A percentile compares a stretch with the other conserved stretches of the same genome.
Conservation (phyloP, 208 protist genomes). For the Willaertia magna region DNA sequence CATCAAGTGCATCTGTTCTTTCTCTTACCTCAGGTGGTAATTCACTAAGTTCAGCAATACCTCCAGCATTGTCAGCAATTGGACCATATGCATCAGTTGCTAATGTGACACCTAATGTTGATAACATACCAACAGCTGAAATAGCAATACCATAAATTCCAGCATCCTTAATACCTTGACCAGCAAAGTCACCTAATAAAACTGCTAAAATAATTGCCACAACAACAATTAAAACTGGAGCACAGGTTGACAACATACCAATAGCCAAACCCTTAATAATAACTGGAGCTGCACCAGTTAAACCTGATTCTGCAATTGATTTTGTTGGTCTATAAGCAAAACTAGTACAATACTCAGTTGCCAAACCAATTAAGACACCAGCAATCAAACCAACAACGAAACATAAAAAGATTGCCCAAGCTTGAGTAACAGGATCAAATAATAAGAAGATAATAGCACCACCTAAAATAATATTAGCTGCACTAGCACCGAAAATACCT, state of each 20-base stretch:
- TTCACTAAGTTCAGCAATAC: constrained; percentile 69
- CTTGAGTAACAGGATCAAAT: constrained; percentile 4
- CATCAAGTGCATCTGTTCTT: constrained; percentile 79
- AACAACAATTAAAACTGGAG: constrained; percentile 70
- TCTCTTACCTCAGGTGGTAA: constrained; percentile 57
- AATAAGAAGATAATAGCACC: neutral
- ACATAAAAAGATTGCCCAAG: constrained; percentile 51
- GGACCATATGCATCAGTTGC: constrained; percentile 87
- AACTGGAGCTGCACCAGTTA: constrained; percentile 59
- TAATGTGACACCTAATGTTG: constrained; percentile 64
- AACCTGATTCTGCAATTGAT: neutral
- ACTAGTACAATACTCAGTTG: constrained; percentile 77
- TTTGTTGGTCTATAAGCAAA: constrained; percentile 45
- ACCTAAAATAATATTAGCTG: neutral
- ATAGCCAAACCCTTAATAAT: constrained; percentile 82
- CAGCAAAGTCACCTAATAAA: constrained; percentile 21
- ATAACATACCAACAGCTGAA: constrained; percentile 84
- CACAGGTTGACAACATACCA: constrained; percentile 72
- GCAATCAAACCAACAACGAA: constrained; percentile 56
- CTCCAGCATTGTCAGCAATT: constrained; percentile 84
- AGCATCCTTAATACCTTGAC: neutral
- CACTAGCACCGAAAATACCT: neutral
- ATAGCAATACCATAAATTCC: constrained; percentile 74
- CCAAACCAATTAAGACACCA: constrained; percentile 68
- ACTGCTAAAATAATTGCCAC: constrained; percentile 43